Evolutionary conservation across 225 moss, liverwort and hornwort species (phyloP).

Genomic region (Lunularia cruciata): DNA sequence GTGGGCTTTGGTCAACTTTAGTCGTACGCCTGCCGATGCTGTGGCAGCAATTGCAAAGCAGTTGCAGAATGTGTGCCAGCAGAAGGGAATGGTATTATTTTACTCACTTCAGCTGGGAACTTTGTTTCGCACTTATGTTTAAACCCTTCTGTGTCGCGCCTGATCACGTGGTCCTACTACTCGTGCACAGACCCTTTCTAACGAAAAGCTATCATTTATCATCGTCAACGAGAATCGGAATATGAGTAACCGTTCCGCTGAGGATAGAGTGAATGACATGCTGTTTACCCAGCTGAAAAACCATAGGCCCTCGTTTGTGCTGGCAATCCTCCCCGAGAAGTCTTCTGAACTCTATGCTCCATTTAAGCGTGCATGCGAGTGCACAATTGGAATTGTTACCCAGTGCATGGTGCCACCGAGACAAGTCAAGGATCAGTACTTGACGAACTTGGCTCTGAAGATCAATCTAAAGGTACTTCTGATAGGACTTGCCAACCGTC

Average conservation of each 20-base stretch:
- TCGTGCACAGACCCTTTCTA: conserved; percentile 40
- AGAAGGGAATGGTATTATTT: conserved; percentile 61
- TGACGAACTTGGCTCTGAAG: conserved; percentile 89
- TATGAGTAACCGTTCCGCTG: conserved; percentile 43
- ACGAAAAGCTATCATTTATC: too few relatives aligned
- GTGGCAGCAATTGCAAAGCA: conserved; percentile 40
- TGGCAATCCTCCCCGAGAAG: conserved; percentile 68
- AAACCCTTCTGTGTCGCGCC: not conserved
- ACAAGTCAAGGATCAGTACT: conserved; percentile 67
- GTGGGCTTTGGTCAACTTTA: conserved; percentile 81
- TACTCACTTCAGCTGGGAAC: not conserved
- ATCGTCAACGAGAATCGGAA: conserved; percentile 55
- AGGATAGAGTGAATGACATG: conserved; percentile 60
- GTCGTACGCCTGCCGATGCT: conserved; percentile 35
- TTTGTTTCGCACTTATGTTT: not conserved
- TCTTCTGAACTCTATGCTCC: conserved; percentile 74
- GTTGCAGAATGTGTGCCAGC: conserved; percentile 48
- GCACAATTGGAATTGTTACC: conserved; percentile 52
- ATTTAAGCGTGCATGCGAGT: conserved; percentile 74
- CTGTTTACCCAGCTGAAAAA: conserved; percentile 34
- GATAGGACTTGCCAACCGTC: too few relatives aligned
- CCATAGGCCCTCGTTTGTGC: conserved; percentile 56
- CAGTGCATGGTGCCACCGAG: conserved; percentile 87
- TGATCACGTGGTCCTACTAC: not conserved
- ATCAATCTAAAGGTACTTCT: conserved; percentile 78